Base-by-base conservation (phyloP, 805 yeast species). In the Hermanozyma aechmeae region DNA sequence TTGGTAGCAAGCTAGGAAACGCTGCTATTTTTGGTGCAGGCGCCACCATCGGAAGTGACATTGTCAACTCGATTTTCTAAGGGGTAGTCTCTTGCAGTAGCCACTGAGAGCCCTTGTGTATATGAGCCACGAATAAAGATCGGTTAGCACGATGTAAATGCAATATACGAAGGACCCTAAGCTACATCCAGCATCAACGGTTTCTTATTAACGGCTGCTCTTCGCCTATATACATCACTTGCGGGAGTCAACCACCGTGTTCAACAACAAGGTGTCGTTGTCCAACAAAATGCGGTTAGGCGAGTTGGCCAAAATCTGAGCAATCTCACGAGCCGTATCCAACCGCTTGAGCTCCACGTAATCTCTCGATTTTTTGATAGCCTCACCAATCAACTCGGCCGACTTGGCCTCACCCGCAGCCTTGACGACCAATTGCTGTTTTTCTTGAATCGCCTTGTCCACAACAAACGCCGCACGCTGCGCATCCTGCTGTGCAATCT, bases 401-500 rank as follows among this genome's bases (percentile, higher is more conserved):
- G 96, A 82, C 53, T 84, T 77, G 41, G 98, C 98, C 63, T 92
- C 98, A 75, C 98, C 98, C 56, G 85, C 83, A 9, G 98, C 97
- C 58, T 81, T 85, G 33, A 92, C 96, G 39, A 92, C 94, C 65
- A 85, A 70, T 53, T 93, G 94, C 61, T 92, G 97, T 57, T 92
- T 92, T 63, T 92, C 97, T 61, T 92, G 98, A 46, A 83, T 76
- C 6, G 98, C 98, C 54, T 86, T 84, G 57, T 92, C 98, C 30
- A 92, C 98, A 24, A 92, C 68, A 45, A 87, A 92, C 1, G 97
- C 96, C 6, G 98, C 97, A 57, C 95, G 79, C 62, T 92, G 96
- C 13, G 98, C 97, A 54, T 92, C 98, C 67, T 92, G 98, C 59
- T 92, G 98, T 16, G 98, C 97, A 59, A 92, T 92, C 66, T 92